These are phyloP conservation scores for Pichia sp. DNA, from an alignment of 1,139 yeast species.

Conservation along the genomic window DNA sequence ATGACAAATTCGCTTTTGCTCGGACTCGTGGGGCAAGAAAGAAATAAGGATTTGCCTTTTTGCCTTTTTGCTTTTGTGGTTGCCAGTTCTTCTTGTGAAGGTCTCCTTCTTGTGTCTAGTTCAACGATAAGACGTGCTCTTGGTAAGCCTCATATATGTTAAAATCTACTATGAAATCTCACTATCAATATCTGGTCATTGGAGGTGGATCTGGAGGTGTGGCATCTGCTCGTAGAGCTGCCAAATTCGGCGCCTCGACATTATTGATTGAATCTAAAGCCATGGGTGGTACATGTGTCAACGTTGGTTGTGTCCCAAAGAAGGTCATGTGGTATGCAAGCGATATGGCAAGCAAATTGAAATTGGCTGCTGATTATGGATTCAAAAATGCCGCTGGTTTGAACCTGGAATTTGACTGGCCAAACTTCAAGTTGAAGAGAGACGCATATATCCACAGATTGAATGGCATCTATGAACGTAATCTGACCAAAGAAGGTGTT, in stretches of 20 bases:
- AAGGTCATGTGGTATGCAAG: conserved; percentile 98
- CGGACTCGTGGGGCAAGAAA: no score
- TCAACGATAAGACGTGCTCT: no score
- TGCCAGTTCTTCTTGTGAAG: no score
- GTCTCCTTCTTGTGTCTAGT: no score
- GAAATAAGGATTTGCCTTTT: no score
- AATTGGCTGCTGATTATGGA: conserved; percentile 77
- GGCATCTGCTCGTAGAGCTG: conserved; percentile 95
- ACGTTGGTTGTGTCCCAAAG: conserved; percentile 98
- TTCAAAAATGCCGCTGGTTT: conserved; percentile 36
- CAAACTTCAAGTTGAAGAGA: conserved; percentile 68
- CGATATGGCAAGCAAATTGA: conserved; percentile 69
- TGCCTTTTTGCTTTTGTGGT: no score
- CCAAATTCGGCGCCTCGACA: conserved; percentile 85
- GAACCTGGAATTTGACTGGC: conserved; percentile 61
- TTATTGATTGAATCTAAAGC: conserved; percentile 70
- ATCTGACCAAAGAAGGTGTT: conserved; percentile 81
- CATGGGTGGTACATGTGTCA: conserved; percentile 98
- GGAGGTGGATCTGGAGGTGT: conserved; percentile 99
- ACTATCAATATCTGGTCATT: conserved; percentile 85
- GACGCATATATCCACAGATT: conserved; percentile 84
- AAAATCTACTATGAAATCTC: conserved; percentile 27
- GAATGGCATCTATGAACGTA: conserved; percentile 88
- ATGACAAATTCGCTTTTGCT: no score
- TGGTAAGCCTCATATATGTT: neutral